Conservation (phyloP, 1,284 basidiomycete genomes). For the Naganishia albida region DNA sequence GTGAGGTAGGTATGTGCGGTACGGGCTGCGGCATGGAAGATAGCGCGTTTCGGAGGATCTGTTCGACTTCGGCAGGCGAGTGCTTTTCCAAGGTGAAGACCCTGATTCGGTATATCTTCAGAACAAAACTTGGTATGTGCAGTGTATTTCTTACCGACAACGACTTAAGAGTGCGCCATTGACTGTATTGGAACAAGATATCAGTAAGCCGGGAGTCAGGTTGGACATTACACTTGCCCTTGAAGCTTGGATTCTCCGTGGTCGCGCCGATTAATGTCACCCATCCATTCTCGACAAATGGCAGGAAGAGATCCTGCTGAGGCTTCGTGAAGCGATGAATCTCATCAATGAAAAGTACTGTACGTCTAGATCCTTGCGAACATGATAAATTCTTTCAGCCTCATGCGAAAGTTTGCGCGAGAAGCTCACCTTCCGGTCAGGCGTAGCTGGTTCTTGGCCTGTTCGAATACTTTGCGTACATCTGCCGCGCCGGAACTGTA, state of each 20-base stretch:
- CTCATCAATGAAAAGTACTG: slow-evolving; percentile 81
- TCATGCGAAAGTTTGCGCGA: neutral
- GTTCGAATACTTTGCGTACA: slow-evolving; percentile 76
- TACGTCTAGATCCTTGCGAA: slow-evolving; percentile 35
- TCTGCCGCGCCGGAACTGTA: slow-evolving; percentile 68
- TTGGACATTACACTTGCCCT: slow-evolving; percentile 41
- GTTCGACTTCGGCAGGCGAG: slow-evolving; percentile 44
- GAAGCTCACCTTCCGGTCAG: slow-evolving; percentile 60
- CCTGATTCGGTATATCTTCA: slow-evolving; percentile 52
- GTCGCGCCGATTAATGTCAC: slow-evolving; percentile 84
- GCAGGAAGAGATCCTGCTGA: slow-evolving; percentile 81
- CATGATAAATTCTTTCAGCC: neutral
- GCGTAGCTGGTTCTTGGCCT: slow-evolving; percentile 70
- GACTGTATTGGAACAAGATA: slow-evolving; percentile 45
- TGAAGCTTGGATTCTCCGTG: slow-evolving; percentile 91
- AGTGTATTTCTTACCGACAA: slow-evolving; percentile 63
- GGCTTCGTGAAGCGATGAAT: slow-evolving; percentile 82
- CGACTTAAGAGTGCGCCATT: slow-evolving; percentile 75
- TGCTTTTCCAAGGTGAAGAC: slow-evolving; percentile 50
- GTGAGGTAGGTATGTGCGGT: slow-evolving; percentile 54
- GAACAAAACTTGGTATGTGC: no score
- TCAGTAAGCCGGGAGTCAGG: neutral
- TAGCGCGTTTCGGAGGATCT: slow-evolving; percentile 49
- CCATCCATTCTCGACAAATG: slow-evolving; percentile 74
- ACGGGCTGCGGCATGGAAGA: slow-evolving; percentile 45